These are phyloP conservation scores for Cerioporus squamosus DNA, from an alignment of 1,284 basidiomycete genomes.

Conservation along the genomic window DNA sequence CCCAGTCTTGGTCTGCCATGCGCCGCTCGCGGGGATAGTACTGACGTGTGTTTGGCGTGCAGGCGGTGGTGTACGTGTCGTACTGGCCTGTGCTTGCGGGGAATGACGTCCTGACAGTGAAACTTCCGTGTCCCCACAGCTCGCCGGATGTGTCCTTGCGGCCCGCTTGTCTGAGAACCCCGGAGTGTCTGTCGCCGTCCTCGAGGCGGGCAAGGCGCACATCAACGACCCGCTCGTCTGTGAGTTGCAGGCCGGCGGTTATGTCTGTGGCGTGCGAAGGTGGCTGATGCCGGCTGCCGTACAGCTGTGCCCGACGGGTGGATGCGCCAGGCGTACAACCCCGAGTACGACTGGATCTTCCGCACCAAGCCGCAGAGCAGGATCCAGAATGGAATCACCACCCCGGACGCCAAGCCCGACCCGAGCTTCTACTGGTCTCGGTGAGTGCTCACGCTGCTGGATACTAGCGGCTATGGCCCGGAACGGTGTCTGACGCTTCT, in stretches of 20 bases:
- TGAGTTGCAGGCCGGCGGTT: not conserved
- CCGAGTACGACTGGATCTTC: constrained; percentile 6
- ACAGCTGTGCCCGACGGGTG: not conserved
- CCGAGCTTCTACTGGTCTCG: constrained; percentile 9
- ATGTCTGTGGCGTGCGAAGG: not conserved
- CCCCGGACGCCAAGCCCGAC: not conserved
- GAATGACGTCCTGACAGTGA: no score
- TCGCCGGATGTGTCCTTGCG: no score
- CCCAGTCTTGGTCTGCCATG: no score
- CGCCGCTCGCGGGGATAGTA: no score
- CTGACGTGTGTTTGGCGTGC: no score
- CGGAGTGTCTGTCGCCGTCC: constrained; percentile 11
- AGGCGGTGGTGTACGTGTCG: no score
- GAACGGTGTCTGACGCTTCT: not conserved
- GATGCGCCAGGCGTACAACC: not conserved
- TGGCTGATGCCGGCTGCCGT: not conserved
- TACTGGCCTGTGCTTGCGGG: no score
- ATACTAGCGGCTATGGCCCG: no score
- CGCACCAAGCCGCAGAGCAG: not conserved
- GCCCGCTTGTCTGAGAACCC: constrained; percentile 2
- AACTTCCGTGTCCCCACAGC: no score
- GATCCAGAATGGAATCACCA: not conserved
- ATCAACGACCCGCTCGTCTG: constrained; percentile 13
- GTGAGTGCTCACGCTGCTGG: not conserved
- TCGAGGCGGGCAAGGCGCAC: constrained; percentile 15